Percentiles rank a stretch among this genome's conserved stretches.
These are phyloP conservation scores for Aspergillus persii DNA, from an alignment of 2,329 filamentous ascomycete species.

Conservation along the genomic window DNA sequence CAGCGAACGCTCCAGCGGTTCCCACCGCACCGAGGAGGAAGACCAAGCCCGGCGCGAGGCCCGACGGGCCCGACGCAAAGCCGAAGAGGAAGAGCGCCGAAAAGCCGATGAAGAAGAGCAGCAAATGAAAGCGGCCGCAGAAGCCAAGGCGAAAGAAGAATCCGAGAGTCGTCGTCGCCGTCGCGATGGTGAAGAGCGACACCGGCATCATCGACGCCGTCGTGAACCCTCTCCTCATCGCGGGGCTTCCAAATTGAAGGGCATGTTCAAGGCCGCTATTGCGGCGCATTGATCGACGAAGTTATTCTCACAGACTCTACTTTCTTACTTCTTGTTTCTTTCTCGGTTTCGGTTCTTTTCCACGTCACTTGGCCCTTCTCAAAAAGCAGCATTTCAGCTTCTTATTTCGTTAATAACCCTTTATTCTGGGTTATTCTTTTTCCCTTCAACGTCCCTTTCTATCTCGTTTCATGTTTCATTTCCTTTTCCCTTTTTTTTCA, in stretches of 20 bases:
- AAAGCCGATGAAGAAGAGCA: constrained; percentile 18
- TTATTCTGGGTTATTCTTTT: constrained; percentile 6
- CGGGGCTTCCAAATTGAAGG: constrained; percentile 30
- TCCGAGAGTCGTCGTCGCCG: constrained; percentile 24
- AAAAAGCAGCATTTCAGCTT: not conserved
- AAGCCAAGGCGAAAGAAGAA: constrained; percentile 14
- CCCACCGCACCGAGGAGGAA: constrained; percentile 31
- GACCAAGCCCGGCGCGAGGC: constrained; percentile 23
- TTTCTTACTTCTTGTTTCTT: not conserved
- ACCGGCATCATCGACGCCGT: constrained; percentile 27
- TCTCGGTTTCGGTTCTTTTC: constrained; percentile 3
- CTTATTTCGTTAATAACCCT: not conserved
- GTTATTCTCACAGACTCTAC: not conserved
- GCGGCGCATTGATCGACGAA: constrained; percentile 23
- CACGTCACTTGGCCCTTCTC: constrained; percentile 8
- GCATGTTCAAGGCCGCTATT: constrained; percentile 30
- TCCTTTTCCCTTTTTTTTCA: not conserved
- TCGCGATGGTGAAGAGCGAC: constrained; percentile 20
- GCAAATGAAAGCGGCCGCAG: not conserved
- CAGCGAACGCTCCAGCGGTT: constrained; percentile 24
- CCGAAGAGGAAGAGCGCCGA: constrained; percentile 17
- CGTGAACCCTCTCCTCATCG: constrained; percentile 29
- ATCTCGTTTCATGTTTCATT: not conserved
- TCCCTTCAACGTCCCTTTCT: not conserved
- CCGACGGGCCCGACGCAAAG: constrained; percentile 23